A percentile compares a stretch with the other conserved stretches of the same genome.
Evolutionary conservation across 257 asterid species (phyloP).

Genomic region (Fraxinus pennsylvanica): DNA sequence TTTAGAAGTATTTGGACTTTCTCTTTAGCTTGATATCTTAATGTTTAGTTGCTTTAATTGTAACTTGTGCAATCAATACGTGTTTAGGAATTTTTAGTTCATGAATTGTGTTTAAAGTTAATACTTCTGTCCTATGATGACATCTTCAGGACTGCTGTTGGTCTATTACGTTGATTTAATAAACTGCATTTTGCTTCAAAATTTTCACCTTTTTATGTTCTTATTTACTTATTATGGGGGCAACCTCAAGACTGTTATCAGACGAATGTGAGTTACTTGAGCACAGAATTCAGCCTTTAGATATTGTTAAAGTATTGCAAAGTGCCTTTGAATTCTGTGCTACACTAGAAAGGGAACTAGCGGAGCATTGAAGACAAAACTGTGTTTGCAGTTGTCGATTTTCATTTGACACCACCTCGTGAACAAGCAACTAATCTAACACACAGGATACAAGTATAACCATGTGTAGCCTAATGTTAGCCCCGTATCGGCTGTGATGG

Average conservation of each 20-base stretch:
- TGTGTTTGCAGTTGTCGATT: too few relatives aligned
- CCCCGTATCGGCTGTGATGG: too few relatives aligned
- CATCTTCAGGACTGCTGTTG: neutral
- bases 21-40: neutral
- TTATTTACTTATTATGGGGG: neutral
- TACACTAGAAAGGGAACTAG: too few relatives aligned
- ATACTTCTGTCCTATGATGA: neutral
- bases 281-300: neutral
- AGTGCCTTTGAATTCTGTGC: too few relatives aligned
- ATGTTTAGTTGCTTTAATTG: constrained; percentile 4
- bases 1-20: neutral
- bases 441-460: too few relatives aligned
- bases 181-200: neutral
- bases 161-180: neutral
- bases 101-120: neutral
- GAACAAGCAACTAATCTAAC: too few relatives aligned
- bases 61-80: neutral
- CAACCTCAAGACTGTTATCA: neutral
- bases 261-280: neutral
- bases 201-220: neutral
- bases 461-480: too few relatives aligned
- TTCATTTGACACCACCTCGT: too few relatives aligned
- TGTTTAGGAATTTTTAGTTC: constrained; percentile 24
- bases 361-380: too few relatives aligned
- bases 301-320: too few relatives aligned